A percentile compares a stretch with the other conserved stretches of the same genome.
These are phyloP conservation scores for Cytidiella melzeri DNA, from an alignment of 768 basidiomycete genomes.

Conservation along the genomic window DNA sequence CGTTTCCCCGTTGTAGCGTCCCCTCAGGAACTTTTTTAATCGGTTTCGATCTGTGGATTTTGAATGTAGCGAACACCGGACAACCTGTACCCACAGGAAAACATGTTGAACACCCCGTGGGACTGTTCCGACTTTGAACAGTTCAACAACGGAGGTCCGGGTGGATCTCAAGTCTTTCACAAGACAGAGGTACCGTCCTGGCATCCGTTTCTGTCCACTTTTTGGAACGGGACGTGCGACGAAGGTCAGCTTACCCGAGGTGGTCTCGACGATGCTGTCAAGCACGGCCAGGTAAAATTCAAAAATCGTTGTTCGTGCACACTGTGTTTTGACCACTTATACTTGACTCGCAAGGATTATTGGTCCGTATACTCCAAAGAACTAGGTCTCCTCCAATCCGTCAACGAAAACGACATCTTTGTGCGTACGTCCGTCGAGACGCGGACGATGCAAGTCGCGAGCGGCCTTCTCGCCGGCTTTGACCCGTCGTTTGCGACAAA, in stretches of 20 bases:
- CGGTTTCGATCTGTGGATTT: background rate
- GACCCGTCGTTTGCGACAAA: constrained; percentile 27
- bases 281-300: constrained; percentile 35
- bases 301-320: background rate
- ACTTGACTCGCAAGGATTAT: constrained; percentile 31
- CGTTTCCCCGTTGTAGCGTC: constrained; percentile 1
- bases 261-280: constrained; percentile 37
- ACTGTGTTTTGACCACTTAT: background rate
- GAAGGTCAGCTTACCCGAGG: constrained; percentile 39
- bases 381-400: constrained; percentile 31
- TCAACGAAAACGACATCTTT: constrained; percentile 33
- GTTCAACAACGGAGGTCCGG: constrained; percentile 32
- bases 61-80: constrained; percentile 39
- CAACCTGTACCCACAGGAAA: constrained; percentile 41
- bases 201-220: constrained; percentile 38
- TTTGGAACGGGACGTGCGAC: constrained; percentile 46
- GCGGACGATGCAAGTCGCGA: constrained; percentile 43
- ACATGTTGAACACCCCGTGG: constrained; percentile 36
- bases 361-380: constrained; percentile 36
- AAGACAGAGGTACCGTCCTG: constrained; percentile 30
- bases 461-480: constrained; percentile 41
- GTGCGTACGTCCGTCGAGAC: constrained; percentile 39
- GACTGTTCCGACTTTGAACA: constrained; percentile 34
- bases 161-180: constrained; percentile 34
- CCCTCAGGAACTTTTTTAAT: background rate